A percentile compares a stretch with the other conserved stretches of the same genome.
Conservation (phyloP, 768 basidiomycete genomes). For the Agaricus subrufescens region DNA sequence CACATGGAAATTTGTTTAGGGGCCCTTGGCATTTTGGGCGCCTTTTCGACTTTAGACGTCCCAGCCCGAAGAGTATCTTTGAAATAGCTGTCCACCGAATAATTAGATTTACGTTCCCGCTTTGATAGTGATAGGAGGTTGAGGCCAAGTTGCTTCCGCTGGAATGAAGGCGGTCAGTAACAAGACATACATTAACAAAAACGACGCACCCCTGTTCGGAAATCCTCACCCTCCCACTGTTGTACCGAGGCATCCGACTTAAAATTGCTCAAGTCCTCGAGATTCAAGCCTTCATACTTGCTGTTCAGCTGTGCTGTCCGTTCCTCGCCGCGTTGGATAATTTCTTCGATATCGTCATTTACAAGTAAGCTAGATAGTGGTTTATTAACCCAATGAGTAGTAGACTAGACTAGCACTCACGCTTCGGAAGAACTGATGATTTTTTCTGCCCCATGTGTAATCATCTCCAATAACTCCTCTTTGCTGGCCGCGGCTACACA, state of each 20-base stretch:
- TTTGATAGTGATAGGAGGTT: conserved; percentile 86
- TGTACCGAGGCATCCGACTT: conserved; percentile 89
- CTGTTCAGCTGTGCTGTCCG: conserved; percentile 82
- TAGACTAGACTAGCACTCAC: conserved; percentile 34
- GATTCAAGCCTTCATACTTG: conserved; percentile 89
- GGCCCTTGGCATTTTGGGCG: conserved; percentile 75
- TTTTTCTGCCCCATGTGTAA: conserved; percentile 94
- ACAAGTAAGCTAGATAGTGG: conserved; percentile 51
- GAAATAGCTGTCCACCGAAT: conserved; percentile 94
- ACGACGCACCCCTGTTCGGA: conserved; percentile 59
- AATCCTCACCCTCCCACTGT: conserved; percentile 96
- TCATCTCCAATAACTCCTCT: conserved; percentile 97
- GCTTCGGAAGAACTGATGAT: conserved; percentile 81
- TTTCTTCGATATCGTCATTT: conserved; percentile 90
- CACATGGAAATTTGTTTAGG: conserved; percentile 87
- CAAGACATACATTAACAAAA: not conserved
- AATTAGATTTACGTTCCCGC: conserved; percentile 90
- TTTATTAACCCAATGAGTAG: not conserved
- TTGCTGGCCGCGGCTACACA: conserved; percentile 82
- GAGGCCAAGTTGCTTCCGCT: conserved; percentile 68
- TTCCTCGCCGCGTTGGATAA: conserved; percentile 89
- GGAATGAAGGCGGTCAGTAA: conserved; percentile 9
- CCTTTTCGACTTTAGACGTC: conserved; percentile 74
- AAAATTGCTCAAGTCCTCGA: conserved; percentile 97
- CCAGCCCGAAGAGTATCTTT: conserved; percentile 84